Evolutionary conservation across 257 asterid species (phyloP), one percentile per base, ranked within the genome.

Genomic region (Plantago major): DNA sequence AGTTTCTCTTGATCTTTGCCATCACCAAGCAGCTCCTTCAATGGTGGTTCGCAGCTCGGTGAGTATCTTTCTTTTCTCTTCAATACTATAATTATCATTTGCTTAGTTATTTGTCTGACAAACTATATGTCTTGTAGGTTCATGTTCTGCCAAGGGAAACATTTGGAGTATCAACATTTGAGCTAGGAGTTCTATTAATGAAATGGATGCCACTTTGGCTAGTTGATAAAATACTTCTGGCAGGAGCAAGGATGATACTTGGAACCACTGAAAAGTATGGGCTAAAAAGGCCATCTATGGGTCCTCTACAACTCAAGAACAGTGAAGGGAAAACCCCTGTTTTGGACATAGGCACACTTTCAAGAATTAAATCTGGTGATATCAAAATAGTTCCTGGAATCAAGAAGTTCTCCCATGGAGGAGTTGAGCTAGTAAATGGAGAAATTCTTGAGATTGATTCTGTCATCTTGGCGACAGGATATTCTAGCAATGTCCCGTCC

Each of bases 81-180:
- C 16, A 59, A 48, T 14, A 43, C 10, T 7, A 22, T 14, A 42
- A n/a, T 44, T 3, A 13, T 13, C 19, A 47, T 33, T 0, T 5
- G 4, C 9, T 15, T 50, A 13, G 6, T 7, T 11, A 42, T 22
- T 8, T n/a, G 15, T 22, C 12, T n/a, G 15, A 40, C 10, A 2
- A 22, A 3, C 13, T 55, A 37, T 19, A 14, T 30, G 13, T 6
- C 7, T 17, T 8, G 14, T 70, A 91, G 97, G 95, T 92, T 9
- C 99, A 92, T 78, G 90, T 92, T 10, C 66, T 92, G 75, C 99
- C 99, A 0, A 84, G 90, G 73, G 94, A 92, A 72, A 81, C 87
- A 2, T 54, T 83, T 5, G 95, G 96, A 62, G 77, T 65, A 65
- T 92, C 99, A 9, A 89, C 95, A 14, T 92, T 81, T 47, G 87